These are phyloP conservation scores for Solanum hybrid DNA, from an alignment of 305 asterid species.

Conservation along the genomic window DNA sequence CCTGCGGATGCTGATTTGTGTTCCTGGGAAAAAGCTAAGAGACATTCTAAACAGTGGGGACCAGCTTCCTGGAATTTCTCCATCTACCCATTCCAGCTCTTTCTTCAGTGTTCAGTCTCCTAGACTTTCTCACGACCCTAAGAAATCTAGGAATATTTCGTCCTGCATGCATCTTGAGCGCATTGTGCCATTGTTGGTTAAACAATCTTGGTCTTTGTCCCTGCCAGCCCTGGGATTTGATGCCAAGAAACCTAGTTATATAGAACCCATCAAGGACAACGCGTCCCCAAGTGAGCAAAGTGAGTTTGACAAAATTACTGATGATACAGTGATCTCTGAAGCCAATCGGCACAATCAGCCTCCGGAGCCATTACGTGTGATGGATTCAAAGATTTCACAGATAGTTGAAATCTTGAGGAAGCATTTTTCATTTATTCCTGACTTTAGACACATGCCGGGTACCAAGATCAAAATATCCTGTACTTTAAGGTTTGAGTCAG, in stretches of 20 bases:
- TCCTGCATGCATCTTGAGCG: constrained; percentile 69
- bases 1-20: constrained; percentile 74
- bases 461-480: constrained; percentile 65
- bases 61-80: constrained; percentile 61
- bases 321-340: constrained; percentile 25
- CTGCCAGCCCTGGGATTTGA: constrained; percentile 39
- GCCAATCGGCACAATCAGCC: constrained; percentile 29
- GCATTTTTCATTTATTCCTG: constrained; percentile 76
- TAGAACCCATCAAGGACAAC: constrained; percentile 49
- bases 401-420: constrained; percentile 53
- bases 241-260: constrained; percentile 37
- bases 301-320: constrained; percentile 31
- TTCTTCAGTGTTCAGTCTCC: constrained; percentile 51
- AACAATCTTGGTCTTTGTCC: constrained; percentile 90
- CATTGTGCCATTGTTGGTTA: constrained; percentile 47
- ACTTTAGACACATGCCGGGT: constrained; percentile 70
- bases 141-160: constrained; percentile 36
- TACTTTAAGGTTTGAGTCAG: constrained; percentile 59
- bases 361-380: constrained; percentile 68
- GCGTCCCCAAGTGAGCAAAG: constrained; percentile 35
- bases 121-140: constrained; percentile 36
- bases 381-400: constrained; percentile 79
- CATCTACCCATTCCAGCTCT: constrained; percentile 57
- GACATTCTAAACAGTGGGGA: constrained; percentile 53
- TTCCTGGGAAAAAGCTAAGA: constrained; percentile 84